phyloP scores from a whole-genome alignment of 1,284 basidiomycete genomes.

The Sporisorium exsertum region DNA sequence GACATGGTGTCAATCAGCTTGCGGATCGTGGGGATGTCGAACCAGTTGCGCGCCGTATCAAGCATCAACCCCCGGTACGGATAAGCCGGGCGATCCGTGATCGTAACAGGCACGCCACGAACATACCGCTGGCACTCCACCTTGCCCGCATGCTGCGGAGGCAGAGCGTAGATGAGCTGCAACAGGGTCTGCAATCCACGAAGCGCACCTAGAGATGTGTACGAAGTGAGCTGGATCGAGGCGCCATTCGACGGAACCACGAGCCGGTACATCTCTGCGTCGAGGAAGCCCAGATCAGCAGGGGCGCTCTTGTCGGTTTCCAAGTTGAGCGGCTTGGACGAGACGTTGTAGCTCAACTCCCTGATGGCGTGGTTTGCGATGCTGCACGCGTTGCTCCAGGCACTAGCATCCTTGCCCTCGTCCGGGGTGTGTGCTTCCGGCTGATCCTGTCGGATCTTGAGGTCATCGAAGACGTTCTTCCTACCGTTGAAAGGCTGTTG shows the following conservation, averaged over 20 bases:
- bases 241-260: conserved; percentile 76
- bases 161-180: conserved; percentile 74
- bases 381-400: conserved; percentile 32
- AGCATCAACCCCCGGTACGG: conserved; percentile 79
- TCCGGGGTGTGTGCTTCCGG: background rate
- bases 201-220: conserved; percentile 80
- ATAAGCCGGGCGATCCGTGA: conserved; percentile 71
- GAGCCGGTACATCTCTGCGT: conserved; percentile 77
- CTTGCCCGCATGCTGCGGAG: conserved; percentile 64
- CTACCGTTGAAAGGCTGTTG: conserved; percentile 20
- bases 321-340: conserved; percentile 19
- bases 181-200: conserved; percentile 85
- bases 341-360: conserved; percentile 21
- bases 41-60: conserved; percentile 80
- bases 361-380: conserved; percentile 21
- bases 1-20: conserved; percentile 85
- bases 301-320: conserved; percentile 23
- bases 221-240: conserved; percentile 76
- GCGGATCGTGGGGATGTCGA: conserved; percentile 74
- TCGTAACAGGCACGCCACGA: conserved; percentile 70
- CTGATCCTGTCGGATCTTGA: conserved; percentile 1
- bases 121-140: conserved; percentile 69
- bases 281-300: conserved; percentile 32
- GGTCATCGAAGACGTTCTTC: background rate
- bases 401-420: background rate